These are phyloP conservation scores for Phaffomyces opuntiae DNA, from an alignment of 805 yeast genomes.

Conservation along the genomic window DNA sequence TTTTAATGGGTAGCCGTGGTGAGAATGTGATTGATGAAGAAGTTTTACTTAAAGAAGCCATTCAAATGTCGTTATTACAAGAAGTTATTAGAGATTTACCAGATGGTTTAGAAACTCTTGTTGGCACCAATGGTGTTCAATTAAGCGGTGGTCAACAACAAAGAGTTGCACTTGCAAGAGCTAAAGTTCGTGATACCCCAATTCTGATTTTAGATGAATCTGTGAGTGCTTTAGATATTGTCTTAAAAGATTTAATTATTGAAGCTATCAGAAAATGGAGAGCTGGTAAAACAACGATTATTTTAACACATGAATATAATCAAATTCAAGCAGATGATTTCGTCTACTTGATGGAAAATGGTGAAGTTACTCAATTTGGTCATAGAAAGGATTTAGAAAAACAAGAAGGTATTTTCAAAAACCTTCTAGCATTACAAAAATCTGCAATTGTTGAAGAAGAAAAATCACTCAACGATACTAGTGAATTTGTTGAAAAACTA, in stretches of 20 bases:
- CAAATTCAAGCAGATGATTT: constrained; percentile 52
- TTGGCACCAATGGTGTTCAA: constrained; percentile 39
- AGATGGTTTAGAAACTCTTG: constrained; percentile 44
- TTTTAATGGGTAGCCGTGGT: constrained; percentile 39
- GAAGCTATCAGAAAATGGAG: constrained; percentile 54
- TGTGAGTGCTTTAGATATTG: constrained; percentile 68
- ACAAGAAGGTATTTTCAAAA: constrained; percentile 12
- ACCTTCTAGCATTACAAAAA: constrained; percentile 15
- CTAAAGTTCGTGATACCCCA: constrained; percentile 64
- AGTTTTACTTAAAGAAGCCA: constrained; percentile 32
- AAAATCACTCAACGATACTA: background rate
- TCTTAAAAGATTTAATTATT: constrained; percentile 39
- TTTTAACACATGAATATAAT: constrained; percentile 70
- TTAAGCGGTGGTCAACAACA: constrained; percentile 93
- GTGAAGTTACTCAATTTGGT: constrained; percentile 44
- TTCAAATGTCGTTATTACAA: constrained; percentile 44
- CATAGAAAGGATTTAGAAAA: constrained; percentile 26
- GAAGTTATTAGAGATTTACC: constrained; percentile 43
- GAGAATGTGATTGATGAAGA: constrained; percentile 11
- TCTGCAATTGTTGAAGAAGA: constrained; percentile 1
- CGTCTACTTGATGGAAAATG: constrained; percentile 54
- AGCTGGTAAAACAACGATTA: constrained; percentile 61
- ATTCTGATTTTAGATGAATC: constrained; percentile 82
- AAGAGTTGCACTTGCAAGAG: constrained; percentile 78
- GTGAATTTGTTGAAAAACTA: background rate